Evolutionary conservation across 2,329 filamentous ascomycete genomes (phyloP), one percentile per base, ranked within the genome.

Genomic region (Penicillium digitatum): DNA sequence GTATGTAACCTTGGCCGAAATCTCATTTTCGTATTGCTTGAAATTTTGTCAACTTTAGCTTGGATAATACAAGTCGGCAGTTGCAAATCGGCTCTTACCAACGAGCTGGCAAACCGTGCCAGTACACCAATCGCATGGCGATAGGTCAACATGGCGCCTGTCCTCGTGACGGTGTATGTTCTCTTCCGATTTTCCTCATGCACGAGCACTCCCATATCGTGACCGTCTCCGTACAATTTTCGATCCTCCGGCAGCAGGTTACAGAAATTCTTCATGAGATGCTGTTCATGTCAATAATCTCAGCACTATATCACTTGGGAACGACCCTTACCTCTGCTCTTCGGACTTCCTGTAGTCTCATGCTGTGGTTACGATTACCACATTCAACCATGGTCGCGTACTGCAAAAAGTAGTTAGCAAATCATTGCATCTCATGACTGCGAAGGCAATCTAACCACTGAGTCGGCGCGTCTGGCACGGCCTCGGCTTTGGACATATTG

Each of bases 401-500:
- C 59, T 76, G 26, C 22, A 31, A 26, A 35, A 22, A 1, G 2
- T 38, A 29, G 47, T 64, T 34, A 59, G 54, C 51, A 27, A 44
- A 32, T 20, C 4, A 22, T 22, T 39, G 20, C 31, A 47, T 32
- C 22, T 16, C n/a, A 22, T 5, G 6, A 20, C 26, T 11, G 18
- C 32, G 14, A 31, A 26, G 8, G n/a, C 27, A 34, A 32, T 27
- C 62, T 55, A 65, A 74, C 75, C 44, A 82, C 85, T 0, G 94
- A 97, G 52, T 87, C 81, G 0, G 76, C 72, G 65, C 90, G 88
- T 37, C 94, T 83, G 12, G 94, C 94, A 51, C 94, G 84, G 0
- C 94, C 94, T 59, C 90, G 84, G 14, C 92, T 96, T 71, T 99
- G 94, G 20, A 97, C 86, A 68, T 96, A 97, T 67, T 95, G 89